Evolutionary conservation across 2,329 filamentous ascomycete species (phyloP).

Genomic region (Diaporthe destruens): DNA sequence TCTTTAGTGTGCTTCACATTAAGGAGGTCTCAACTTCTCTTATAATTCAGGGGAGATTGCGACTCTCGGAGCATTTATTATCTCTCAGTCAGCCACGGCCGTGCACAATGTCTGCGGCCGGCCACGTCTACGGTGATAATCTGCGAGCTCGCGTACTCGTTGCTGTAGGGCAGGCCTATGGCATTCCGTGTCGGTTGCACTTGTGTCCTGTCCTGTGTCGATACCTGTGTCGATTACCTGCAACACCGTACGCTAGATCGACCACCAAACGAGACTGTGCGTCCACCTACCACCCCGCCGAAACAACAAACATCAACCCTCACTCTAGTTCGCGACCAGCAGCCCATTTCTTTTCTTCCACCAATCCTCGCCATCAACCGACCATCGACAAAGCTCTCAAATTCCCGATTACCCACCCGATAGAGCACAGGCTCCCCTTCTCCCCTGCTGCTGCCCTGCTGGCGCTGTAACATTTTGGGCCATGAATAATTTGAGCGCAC

Average conservation of each 20-base stretch:
- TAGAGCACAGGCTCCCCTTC: constrained; percentile 11
- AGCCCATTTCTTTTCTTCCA: not conserved
- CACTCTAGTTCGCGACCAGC: too few species aligned
- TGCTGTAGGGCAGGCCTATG: not conserved
- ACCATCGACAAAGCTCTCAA: constrained; percentile 9
- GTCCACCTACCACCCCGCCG: not conserved
- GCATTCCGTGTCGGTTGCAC: not conserved
- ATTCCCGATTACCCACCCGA: constrained; percentile 8
- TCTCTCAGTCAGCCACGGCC: constrained; percentile 11
- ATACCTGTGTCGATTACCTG: not conserved
- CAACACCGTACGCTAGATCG: not conserved
- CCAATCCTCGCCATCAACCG: constrained; percentile 9
- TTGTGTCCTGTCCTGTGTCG: not conserved
- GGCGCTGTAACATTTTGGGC: constrained; percentile 3
- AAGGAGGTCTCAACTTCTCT: constrained; percentile 25
- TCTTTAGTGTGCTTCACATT: constrained; percentile 34
- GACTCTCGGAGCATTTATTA: constrained; percentile 25
- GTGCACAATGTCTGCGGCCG: constrained; percentile 8
- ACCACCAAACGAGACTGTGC: not conserved
- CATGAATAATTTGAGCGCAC: constrained; percentile 13
- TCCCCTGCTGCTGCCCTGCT: not conserved
- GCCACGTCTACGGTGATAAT: not conserved
- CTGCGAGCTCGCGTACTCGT: not conserved
- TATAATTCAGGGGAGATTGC: constrained; percentile 31
- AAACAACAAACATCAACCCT: constrained; percentile 9